A percentile compares a stretch with the other conserved stretches of the same genome.
Conservation (phyloP, 257 asterid species). For the Solanum bulbocastanum region DNA sequence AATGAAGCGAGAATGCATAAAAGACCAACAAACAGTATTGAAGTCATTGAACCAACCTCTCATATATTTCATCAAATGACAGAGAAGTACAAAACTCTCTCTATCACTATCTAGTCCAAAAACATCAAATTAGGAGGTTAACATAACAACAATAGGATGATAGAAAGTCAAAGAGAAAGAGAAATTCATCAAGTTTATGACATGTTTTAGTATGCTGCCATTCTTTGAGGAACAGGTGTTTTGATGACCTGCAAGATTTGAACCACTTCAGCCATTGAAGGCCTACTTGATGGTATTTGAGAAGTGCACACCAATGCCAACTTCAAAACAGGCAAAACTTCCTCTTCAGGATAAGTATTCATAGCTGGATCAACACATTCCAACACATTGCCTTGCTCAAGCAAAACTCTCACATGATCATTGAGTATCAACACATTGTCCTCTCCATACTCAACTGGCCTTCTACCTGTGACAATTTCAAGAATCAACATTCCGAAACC, state of each 20-base stretch:
- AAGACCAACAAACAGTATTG: not conserved
- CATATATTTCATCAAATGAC: not conserved
- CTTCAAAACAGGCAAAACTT: slow-evolving; percentile 71
- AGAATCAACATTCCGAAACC: slow-evolving; percentile 87
- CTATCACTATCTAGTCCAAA: not conserved
- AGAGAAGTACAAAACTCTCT: not conserved
- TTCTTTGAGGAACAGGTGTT: slow-evolving; percentile 58
- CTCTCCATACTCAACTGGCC: slow-evolving; percentile 81
- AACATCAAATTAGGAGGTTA: not conserved
- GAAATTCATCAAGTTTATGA: not conserved
- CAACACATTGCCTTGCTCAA: slow-evolving; percentile 68
- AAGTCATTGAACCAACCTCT: not conserved
- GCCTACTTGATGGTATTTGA: slow-evolving; percentile 91
- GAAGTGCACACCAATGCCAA: slow-evolving; percentile 89
- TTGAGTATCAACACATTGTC: slow-evolving; percentile 68
- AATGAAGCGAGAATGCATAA: not conserved
- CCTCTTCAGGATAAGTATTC: slow-evolving; percentile 72
- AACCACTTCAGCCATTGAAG: slow-evolving; percentile 96
- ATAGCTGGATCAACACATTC: slow-evolving; percentile 67
- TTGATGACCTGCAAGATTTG: slow-evolving; percentile 83
- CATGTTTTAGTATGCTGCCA: slow-evolving; percentile 19
- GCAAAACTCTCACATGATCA: slow-evolving; percentile 66
- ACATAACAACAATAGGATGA: not conserved
- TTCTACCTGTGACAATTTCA: slow-evolving; percentile 67
- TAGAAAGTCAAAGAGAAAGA: not conserved